Base-by-base conservation (phyloP, 1,139 yeast species). In the Entelexis paramagnoliae region DNA sequence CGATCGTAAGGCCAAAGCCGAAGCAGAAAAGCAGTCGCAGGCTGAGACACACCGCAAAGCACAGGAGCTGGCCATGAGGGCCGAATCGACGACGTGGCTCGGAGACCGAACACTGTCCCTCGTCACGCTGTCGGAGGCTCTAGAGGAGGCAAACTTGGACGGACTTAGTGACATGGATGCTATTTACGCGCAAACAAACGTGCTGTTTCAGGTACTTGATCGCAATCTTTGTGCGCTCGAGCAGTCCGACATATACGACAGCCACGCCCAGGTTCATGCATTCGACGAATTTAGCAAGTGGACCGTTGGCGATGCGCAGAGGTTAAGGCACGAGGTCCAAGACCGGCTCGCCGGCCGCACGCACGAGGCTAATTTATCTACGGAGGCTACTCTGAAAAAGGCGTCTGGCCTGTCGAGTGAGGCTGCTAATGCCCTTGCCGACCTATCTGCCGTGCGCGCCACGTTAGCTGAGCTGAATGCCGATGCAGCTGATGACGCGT, bases 121-220 rank as follows among this genome's bases (percentile, higher is more conserved):
- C 3, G 1, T 19, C 14, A 14, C 30, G 17, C 33, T 26, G 4
- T 8, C 40, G 4, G 32, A 20, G 9, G 32, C 22, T 24, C 10
- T 44, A 11, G n/a, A 45, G 6, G 8, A 5, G 4, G 16, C 8
- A 6, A n/a, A 22, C 2, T 4, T 33, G 5, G 33, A 20, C 5
- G 33, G 9, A 7, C 14, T 36, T 11, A 29, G 28, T 24, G 55
- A 51, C 6, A 36, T 58, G 20, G 61, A 59, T 30, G 39, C 29
- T 13, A 32, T 57, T 3, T 58, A 49, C 24, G 55, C 54, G 2
- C 55, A 55, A 28, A 56, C 57, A 1, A 56, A 55, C 44, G n/a
- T 40, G 24, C 50, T 59, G 14, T 53, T 57, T 44, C 60, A 56
- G 46, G 48, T 53, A 2, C 22, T 57, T 10, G 60, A 57, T 48